Evolutionary conservation across 352 stramenopile species (phyloP).

Genomic region (Vaucheria bursata): DNA sequence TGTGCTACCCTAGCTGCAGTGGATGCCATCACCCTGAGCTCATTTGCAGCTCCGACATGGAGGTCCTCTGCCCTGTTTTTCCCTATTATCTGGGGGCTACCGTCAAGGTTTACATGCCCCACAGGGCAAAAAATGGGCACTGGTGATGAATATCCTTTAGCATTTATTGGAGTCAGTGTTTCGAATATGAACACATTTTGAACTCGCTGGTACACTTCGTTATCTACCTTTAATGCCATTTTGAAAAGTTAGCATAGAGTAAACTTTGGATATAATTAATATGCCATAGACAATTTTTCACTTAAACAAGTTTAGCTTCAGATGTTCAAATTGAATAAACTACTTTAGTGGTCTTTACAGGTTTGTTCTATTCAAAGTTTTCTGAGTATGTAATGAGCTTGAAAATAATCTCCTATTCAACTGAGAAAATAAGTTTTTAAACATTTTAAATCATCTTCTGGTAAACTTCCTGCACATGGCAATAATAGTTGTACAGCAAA

Average conservation of each 20-base stretch:
- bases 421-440: no score
- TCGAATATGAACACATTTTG: constrained; percentile 39
- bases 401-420: no score
- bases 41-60: constrained; percentile 26
- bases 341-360: not conserved
- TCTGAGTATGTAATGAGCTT: no score
- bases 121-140: constrained; percentile 36
- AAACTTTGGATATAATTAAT: not conserved
- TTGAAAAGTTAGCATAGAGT: not conserved
- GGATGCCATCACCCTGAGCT: constrained; percentile 26
- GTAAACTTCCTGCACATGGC: no score
- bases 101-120: constrained; percentile 20
- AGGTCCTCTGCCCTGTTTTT: constrained; percentile 6
- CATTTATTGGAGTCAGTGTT: constrained; percentile 30
- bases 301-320: no score
- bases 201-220: constrained; percentile 28
- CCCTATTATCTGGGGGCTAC: not conserved
- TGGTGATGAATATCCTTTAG: constrained; percentile 39
- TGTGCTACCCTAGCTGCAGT: constrained; percentile 18
- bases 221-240: constrained; percentile 34
- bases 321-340: no score
- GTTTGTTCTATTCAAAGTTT: no score
- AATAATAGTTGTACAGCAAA: no score
- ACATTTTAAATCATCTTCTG: no score
- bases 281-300: not conserved